Conservation (phyloP, 225 moss, liverwort and hornwort genomes). For the Anthoceros angustus region DNA sequence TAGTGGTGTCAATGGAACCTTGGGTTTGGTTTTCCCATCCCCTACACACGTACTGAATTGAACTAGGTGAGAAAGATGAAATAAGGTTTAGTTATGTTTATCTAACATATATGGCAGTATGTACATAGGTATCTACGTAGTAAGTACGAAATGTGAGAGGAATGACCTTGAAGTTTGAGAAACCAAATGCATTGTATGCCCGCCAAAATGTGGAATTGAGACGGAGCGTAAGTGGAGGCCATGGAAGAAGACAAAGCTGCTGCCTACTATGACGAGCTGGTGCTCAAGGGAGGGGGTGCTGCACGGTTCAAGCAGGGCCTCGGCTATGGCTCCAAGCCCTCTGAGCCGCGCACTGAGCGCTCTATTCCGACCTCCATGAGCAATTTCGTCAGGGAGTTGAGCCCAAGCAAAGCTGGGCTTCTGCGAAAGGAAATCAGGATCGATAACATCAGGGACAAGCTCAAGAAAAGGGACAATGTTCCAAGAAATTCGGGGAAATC, state of each 20-base stretch:
- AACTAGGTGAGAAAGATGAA: too few species aligned
- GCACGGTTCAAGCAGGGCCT: conserved; percentile 60
- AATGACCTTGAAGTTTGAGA: too few species aligned
- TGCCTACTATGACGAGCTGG: conserved; percentile 50
- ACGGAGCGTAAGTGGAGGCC: neutral
- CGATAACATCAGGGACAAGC: conserved; percentile 23
- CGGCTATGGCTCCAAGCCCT: conserved; percentile 28
- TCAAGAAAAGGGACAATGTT: conserved; percentile 13
- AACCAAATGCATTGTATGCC: too few species aligned
- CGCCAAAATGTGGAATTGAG: too few species aligned
- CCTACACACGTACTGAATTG: too few species aligned
- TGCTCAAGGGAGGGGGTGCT: conserved; percentile 45
- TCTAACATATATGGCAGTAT: too few species aligned
- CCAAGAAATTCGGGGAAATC: neutral
- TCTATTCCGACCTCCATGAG: conserved; percentile 12
- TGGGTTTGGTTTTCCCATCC: too few species aligned
- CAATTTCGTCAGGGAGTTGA: conserved; percentile 27
- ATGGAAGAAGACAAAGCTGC: conserved; percentile 66
- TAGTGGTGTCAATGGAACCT: too few species aligned
- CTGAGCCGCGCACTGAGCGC: conserved; percentile 10
- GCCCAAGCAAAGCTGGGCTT: conserved; percentile 17
- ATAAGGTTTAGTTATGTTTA: too few species aligned
- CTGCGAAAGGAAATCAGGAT: conserved; percentile 20
- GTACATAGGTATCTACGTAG: too few species aligned
- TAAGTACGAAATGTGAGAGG: too few species aligned